Evolutionary conservation across 257 asterid species (phyloP).

Genomic region (Penstemon davidsonii): DNA sequence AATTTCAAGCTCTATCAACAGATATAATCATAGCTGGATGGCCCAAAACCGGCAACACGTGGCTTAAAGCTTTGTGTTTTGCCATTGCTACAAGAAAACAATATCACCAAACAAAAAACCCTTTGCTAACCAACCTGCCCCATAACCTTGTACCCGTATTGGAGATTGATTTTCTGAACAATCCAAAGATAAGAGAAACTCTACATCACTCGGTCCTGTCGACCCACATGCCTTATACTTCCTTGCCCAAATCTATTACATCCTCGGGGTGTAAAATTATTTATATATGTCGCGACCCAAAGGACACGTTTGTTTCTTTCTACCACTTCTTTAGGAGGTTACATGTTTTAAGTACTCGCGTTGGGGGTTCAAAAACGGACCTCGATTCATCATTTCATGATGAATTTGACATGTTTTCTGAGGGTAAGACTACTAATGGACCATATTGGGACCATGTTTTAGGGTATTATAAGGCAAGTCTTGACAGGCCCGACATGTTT

Average conservation of each 20-base stretch:
- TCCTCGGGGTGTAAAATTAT: conserved; percentile 15
- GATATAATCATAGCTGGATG: conserved; percentile 5
- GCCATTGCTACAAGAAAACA: neutral
- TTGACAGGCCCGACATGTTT: neutral
- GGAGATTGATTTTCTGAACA: neutral
- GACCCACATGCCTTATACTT: neutral
- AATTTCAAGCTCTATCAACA: neutral
- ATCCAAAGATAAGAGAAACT: neutral
- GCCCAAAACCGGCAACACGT: conserved; percentile 6
- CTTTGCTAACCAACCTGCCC: neutral
- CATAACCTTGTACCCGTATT: neutral
- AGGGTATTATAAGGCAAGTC: conserved; percentile 18
- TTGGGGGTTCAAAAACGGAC: neutral
- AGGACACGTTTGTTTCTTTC: conserved; percentile 28
- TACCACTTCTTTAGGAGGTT: conserved; percentile 6
- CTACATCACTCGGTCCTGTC: neutral
- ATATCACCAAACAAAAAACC: neutral
- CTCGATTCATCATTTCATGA: neutral
- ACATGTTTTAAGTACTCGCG: too few species aligned
- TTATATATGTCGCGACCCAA: conserved; percentile 30
- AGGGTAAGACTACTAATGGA: conserved; percentile 21
- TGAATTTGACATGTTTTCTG: conserved; percentile 8
- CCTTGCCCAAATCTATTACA: conserved; percentile 7
- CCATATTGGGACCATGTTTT: conserved; percentile 34
- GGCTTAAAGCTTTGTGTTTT: conserved; percentile 4